phyloP scores from a whole-genome alignment of 108 stramenopile species.

The Fistulifera pelliculosa region DNA sequence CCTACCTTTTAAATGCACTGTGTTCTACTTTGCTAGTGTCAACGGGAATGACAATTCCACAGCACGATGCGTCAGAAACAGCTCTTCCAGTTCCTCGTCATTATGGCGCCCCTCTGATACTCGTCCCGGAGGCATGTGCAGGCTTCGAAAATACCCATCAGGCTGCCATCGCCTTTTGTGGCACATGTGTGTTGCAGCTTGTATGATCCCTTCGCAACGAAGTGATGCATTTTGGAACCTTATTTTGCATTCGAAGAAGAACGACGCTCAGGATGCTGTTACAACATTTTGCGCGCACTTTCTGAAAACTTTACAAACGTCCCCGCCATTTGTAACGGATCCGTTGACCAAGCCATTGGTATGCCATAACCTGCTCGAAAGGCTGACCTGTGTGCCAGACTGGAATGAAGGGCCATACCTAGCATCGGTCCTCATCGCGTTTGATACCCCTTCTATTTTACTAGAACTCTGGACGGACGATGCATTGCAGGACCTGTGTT shows the following conservation, averaged over 20 bases:
- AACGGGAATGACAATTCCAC: conserved; percentile 24
- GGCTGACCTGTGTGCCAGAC: conserved; percentile 11
- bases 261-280: conserved; percentile 21
- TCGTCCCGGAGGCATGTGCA: conserved; percentile 31
- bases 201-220: conserved; percentile 26
- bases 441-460: conserved; percentile 52
- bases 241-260: conserved; percentile 10
- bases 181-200: conserved; percentile 30
- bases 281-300: conserved; percentile 40
- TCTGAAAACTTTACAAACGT: conserved; percentile 20
- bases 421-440: conserved; percentile 34
- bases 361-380: conserved; percentile 42
- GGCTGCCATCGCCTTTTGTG: conserved; percentile 45
- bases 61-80: conserved; percentile 15
- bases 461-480: conserved; percentile 51
- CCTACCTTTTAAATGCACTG: conserved; percentile 28
- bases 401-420: conserved; percentile 27
- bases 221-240: conserved; percentile 42
- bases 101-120: conserved; percentile 43
- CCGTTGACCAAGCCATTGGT: conserved; percentile 39
- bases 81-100: conserved; percentile 21
- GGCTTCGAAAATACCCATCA: conserved; percentile 32
- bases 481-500: conserved; percentile 40
- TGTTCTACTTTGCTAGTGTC: conserved; percentile 39
- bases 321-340: conserved; percentile 12